Evolutionary conservation across 345 rosid genomes (phyloP).

Genomic region (Eucalyptus globulus): DNA sequence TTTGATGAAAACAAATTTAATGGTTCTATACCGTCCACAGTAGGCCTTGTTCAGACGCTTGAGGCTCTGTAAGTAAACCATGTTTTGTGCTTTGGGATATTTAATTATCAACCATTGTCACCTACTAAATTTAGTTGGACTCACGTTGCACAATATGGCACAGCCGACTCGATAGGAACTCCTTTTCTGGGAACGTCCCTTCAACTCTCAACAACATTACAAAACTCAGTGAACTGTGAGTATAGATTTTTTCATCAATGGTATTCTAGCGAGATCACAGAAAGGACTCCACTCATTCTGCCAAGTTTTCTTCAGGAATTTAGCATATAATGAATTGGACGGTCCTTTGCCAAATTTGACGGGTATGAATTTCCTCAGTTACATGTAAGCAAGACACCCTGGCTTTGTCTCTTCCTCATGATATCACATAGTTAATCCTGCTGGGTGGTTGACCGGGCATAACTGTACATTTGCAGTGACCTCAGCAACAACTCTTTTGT

Average conservation of each 20-base stretch:
- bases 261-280: not conserved
- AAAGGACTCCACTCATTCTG: not conserved
- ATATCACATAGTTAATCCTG: not conserved
- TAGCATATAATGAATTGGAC: slow-evolving; percentile 13
- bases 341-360: slow-evolving; percentile 27
- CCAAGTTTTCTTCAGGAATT: slow-evolving; percentile 2
- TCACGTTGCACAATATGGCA: not conserved
- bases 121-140: not conserved
- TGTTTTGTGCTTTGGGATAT: not conserved
- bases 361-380: slow-evolving; percentile 9
- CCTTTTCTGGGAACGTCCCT: slow-evolving; percentile 16
- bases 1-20: slow-evolving; percentile 16
- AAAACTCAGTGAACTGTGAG: slow-evolving; percentile 20
- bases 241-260: not conserved
- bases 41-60: slow-evolving; percentile 10
- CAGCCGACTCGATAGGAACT: slow-evolving; percentile 31
- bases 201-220: slow-evolving; percentile 7
- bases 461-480: slow-evolving; percentile 14
- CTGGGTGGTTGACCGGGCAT: not conserved
- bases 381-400: slow-evolving; percentile 12
- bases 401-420: not conserved
- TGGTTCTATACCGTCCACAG: slow-evolving; percentile 15
- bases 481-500: slow-evolving; percentile 26
- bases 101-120: not conserved
- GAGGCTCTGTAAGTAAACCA: slow-evolving; percentile 25